Evolutionary conservation across 352 stramenopile species (phyloP), one percentile per base, ranked within the genome.

Genomic region (Phytophthora syringae): DNA sequence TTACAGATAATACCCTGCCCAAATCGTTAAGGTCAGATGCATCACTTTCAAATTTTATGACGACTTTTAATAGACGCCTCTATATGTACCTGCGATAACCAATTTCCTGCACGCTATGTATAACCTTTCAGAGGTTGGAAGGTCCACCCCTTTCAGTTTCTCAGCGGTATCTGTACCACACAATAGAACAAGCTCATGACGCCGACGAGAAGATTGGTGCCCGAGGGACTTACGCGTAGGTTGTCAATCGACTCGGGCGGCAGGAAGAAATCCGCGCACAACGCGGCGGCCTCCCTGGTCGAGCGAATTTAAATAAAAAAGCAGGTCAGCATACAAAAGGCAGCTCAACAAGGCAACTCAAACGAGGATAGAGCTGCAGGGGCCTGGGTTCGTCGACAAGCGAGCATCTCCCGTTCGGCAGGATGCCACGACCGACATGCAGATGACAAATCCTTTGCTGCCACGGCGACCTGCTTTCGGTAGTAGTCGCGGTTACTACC

Each of bases 371-470:
- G n/a, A n/a, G n/a, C n/a, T n/a, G n/a, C n/a, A n/a, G n/a, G n/a
- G n/a, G n/a, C n/a, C 60, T 58, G 60, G 52, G 56, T 68, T 63
- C 37, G 47, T 68, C 60, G 58, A 53, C 58, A 37, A 58, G n/a
- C 3, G 44, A 25, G 43, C 52, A 62, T 63, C 51, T 40, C n/a
- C 20, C 24, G 15, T 42, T n/a, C 2, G 9, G 16, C 12, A 42
- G 36, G 36, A 42, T 42, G 36, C 36, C 32, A 37, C 16, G 32
- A 37, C 16, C 32, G 32, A 37, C 32, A 16, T 37, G 32, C 32
- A 32, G 27, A 32, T 9, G 27, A 36, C 12, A 40, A 40, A 42
- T 42, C 36, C 16, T n/a, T n/a, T 22, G 36, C n/a, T 18, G 36
- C 36, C 16, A 42, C 36, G 34, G 13, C 13, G 1, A 42, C 13